phyloP scores from a whole-genome alignment of 2,329 filamentous ascomycete genomes.

The Exophiala phaeomuriformis region DNA sequence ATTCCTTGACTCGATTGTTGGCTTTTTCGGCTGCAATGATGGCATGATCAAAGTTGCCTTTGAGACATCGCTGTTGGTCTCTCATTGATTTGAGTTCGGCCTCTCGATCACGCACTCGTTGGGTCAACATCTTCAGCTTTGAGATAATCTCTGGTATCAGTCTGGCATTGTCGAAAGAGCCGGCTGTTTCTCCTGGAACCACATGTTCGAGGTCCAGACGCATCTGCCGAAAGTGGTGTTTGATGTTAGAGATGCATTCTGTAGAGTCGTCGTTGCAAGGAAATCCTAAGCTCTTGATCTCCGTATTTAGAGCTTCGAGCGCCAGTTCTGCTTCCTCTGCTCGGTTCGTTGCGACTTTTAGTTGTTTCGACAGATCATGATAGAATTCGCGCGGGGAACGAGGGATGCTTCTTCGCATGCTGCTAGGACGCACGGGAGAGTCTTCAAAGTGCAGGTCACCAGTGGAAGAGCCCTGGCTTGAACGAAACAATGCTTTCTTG shows the following conservation, averaged over 20 bases:
- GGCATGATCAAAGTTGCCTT: conserved; percentile 40
- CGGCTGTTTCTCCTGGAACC: conserved; percentile 40
- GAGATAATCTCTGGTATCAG: conserved; percentile 36
- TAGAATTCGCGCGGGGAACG: conserved; percentile 36
- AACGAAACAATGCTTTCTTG: conserved; percentile 36
- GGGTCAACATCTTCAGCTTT: conserved; percentile 32
- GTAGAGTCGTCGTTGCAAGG: conserved; percentile 27
- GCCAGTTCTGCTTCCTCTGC: conserved; percentile 36
- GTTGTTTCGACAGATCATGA: conserved; percentile 33
- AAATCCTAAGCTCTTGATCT: conserved; percentile 38
- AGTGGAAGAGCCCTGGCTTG: conserved; percentile 24
- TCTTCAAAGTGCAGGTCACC: conserved; percentile 25
- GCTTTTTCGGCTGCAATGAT: conserved; percentile 35
- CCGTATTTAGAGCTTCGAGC: conserved; percentile 33
- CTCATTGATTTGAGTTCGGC: conserved; percentile 33
- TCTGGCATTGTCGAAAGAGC: conserved; percentile 34
- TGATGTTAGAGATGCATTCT: conserved; percentile 35
- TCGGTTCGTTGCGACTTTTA: conserved; percentile 33
- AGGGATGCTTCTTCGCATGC: conserved; percentile 25
- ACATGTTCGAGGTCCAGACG: conserved; percentile 39
- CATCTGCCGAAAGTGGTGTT: conserved; percentile 36
- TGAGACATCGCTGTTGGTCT: conserved; percentile 36
- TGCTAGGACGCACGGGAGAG: conserved; percentile 19
- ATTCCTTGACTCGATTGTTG: conserved; percentile 32
- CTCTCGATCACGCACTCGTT: conserved; percentile 30